Percentiles rank a stretch among this genome's conserved stretches.
Evolutionary conservation across 805 yeast species (phyloP).

Genomic region (Tetrapisispora fleetii): DNA sequence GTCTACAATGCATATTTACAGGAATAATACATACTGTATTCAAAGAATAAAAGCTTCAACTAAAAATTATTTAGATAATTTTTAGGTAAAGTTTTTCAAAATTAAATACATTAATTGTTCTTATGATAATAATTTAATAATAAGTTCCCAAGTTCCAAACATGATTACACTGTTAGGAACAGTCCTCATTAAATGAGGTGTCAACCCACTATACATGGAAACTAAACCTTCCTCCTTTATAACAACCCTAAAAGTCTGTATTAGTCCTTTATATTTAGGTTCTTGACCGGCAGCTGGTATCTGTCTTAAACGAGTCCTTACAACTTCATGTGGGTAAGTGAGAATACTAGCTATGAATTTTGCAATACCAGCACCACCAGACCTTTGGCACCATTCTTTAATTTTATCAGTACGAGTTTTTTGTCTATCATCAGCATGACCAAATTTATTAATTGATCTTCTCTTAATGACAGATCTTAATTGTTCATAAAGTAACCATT

Average conservation of each 20-base stretch:
- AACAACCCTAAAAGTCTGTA: constrained; percentile 80
- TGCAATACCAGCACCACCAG: constrained; percentile 97
- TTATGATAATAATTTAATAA: constrained; percentile 46
- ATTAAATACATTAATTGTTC: not conserved
- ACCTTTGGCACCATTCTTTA: constrained; percentile 87
- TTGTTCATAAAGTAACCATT: constrained; percentile 95
- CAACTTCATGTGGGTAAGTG: constrained; percentile 96
- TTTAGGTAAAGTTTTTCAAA: not conserved
- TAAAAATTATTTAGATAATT: not conserved
- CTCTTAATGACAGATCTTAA: constrained; percentile 65
- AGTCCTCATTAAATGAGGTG: constrained; percentile 92
- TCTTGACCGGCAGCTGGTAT: constrained; percentile 76
- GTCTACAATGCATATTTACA: constrained; percentile 3
- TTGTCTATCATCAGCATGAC: constrained; percentile 27
- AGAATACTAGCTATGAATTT: constrained; percentile 85
- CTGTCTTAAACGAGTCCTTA: constrained; percentile 90
- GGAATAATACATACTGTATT: not conserved
- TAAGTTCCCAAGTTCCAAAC: constrained; percentile 98
- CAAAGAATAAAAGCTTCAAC: not conserved
- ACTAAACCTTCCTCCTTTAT: constrained; percentile 85
- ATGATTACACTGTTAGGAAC: constrained; percentile 96
- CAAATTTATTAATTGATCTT: constrained; percentile 35
- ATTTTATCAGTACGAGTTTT: constrained; percentile 48
- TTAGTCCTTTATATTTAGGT: constrained; percentile 79
- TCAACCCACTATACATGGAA: constrained; percentile 94